These are phyloP conservation scores for Sphagnum tenellum DNA, from an alignment of 225 moss, liverwort and hornwort species.

Conservation along the genomic window DNA sequence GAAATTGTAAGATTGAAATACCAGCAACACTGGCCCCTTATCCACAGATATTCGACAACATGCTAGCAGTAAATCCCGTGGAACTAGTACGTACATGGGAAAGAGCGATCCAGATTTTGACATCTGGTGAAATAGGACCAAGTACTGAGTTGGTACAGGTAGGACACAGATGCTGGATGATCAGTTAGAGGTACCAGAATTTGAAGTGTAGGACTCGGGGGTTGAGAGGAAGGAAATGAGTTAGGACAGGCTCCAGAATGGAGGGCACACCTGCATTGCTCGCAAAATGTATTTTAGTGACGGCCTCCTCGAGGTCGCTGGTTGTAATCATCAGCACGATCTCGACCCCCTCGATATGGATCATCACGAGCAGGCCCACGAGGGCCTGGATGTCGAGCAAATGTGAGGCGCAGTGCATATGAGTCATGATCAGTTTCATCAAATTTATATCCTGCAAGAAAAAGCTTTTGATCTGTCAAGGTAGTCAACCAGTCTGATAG, in stretches of 20 bases:
- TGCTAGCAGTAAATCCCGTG: no score
- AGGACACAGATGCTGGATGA: no score
- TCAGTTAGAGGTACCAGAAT: slow-evolving; percentile 6
- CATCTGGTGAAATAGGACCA: no score
- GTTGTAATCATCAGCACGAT: slow-evolving; percentile 55
- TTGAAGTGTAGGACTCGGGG: slow-evolving; percentile 14
- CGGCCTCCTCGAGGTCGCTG: slow-evolving; percentile 52
- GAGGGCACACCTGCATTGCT: slow-evolving; percentile 25
- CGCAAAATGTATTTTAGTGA: slow-evolving; percentile 19
- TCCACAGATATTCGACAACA: no score
- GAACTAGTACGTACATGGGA: no score
- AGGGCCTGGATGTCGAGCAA: slow-evolving; percentile 96
- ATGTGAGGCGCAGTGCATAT: slow-evolving; percentile 90
- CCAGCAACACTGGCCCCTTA: no score
- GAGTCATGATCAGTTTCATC: slow-evolving; percentile 99
- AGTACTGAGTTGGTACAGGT: no score
- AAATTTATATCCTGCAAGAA: slow-evolving; percentile 86
- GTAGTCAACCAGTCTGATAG: no score
- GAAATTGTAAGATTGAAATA: no score
- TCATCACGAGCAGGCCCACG: slow-evolving; percentile 95
- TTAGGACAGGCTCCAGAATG: not conserved
- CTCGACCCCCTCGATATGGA: slow-evolving; percentile 66
- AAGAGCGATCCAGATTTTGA: no score
- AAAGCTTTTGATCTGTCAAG: no score
- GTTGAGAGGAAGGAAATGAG: slow-evolving; percentile 5